These are phyloP conservation scores for Tylopilus sp. DNA, from an alignment of 1,284 basidiomycete genomes.

Conservation along the genomic window DNA sequence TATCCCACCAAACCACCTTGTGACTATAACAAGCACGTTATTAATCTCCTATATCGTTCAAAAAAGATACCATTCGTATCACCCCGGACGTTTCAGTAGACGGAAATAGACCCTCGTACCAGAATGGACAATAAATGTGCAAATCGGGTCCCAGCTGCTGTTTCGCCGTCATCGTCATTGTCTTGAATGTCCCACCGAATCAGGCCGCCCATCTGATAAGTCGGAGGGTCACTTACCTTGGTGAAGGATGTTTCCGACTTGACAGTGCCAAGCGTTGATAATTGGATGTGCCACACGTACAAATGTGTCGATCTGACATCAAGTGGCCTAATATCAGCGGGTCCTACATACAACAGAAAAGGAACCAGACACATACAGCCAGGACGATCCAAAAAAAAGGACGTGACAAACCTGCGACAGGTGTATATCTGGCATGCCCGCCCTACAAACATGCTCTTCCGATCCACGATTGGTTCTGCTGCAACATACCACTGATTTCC, in stretches of 20 bases:
- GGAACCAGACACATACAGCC: background rate
- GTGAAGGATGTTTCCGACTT: slow-evolving; percentile 72
- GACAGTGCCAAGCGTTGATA: slow-evolving; percentile 91
- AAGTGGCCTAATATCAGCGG: slow-evolving; percentile 79
- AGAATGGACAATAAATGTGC: slow-evolving; percentile 91
- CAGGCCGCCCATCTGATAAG: background rate
- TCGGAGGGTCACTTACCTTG: slow-evolving; percentile 64
- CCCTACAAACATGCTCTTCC: slow-evolving; percentile 88
- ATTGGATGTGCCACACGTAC: slow-evolving; percentile 88
- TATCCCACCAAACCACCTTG: slow-evolving; percentile 84
- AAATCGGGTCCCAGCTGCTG: slow-evolving; percentile 88
- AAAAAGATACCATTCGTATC: too few species aligned
- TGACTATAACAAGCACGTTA: too few species aligned
- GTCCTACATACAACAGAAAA: slow-evolving; percentile 61
- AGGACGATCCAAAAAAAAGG: background rate
- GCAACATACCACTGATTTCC: slow-evolving; percentile 45
- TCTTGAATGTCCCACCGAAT: slow-evolving; percentile 58
- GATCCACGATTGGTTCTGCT: slow-evolving; percentile 83
- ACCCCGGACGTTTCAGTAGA: too few species aligned
- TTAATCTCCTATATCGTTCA: too few species aligned
- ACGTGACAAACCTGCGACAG: slow-evolving; percentile 72
- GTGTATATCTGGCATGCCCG: slow-evolving; percentile 84
- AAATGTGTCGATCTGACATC: slow-evolving; percentile 78
- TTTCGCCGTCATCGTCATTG: slow-evolving; percentile 95
- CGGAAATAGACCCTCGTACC: too few species aligned